Evolutionary conservation across 441 rosid genomes (phyloP).

Genomic region (Geranium incanum): DNA sequence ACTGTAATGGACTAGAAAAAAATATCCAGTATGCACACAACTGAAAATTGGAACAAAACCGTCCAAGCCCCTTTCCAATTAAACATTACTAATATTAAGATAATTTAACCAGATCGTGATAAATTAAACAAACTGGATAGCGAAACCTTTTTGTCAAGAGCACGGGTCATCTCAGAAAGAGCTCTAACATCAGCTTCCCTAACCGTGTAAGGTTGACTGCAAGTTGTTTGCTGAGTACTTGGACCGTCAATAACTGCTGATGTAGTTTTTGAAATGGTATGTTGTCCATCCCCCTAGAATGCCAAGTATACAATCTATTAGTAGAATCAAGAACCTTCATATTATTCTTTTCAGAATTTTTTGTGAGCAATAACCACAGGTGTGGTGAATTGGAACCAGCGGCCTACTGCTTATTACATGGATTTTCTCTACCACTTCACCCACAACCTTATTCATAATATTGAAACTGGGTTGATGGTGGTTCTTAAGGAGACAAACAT

Average conservation of each 20-base stretch:
- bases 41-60: neutral
- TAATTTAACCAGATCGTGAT: neutral
- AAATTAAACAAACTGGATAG: slow-evolving; percentile 1
- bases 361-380: too few relatives aligned
- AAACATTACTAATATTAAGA: neutral
- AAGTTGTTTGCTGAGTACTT: slow-evolving; percentile 34
- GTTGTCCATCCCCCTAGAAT: slow-evolving; percentile 39
- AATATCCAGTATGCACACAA: neutral
- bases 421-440: too few relatives aligned
- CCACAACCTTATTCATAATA: neutral
- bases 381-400: too few relatives aligned
- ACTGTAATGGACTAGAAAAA: neutral
- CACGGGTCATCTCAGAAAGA: slow-evolving; percentile 39
- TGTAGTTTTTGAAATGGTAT: slow-evolving; percentile 33
- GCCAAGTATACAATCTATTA: slow-evolving; percentile 16
- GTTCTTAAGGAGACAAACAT: neutral
- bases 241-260: slow-evolving; percentile 29
- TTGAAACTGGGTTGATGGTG: neutral
- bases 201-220: slow-evolving; percentile 35
- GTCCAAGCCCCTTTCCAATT: neutral
- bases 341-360: neutral
- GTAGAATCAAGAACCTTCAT: neutral
- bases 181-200: slow-evolving; percentile 59
- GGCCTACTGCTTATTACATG: too few relatives aligned
- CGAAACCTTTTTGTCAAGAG: slow-evolving; percentile 57